Conservation (phyloP, 306 rosid genomes). For the Cucurbita moschata region DNA sequence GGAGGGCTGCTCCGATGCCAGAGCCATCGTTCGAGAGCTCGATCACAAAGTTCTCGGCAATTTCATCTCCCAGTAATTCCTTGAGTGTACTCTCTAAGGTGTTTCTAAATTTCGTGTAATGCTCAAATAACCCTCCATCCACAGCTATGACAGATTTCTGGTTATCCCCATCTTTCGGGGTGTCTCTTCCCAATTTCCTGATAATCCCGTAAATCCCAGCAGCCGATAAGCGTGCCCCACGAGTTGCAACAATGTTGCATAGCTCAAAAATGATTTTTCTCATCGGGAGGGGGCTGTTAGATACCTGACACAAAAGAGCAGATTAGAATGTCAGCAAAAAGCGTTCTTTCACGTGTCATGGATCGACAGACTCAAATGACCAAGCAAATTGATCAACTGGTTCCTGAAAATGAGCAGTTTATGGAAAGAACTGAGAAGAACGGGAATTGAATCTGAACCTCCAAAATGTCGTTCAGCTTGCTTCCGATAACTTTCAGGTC, state of each 20-base stretch:
- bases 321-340: not conserved
- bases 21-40: conserved; percentile 83
- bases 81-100: conserved; percentile 62
- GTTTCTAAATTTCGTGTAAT: conserved; percentile 54
- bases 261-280: conserved; percentile 47
- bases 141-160: conserved; percentile 66
- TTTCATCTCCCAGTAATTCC: conserved; percentile 71
- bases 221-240: conserved; percentile 82
- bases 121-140: conserved; percentile 93
- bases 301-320: conserved; percentile 28
- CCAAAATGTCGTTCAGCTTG: conserved; percentile 59
- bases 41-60: conserved; percentile 33
- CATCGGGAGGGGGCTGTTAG: conserved; percentile 53
- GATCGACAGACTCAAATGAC: not conserved
- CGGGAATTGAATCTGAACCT: conserved; percentile 26
- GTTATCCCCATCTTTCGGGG: conserved; percentile 42
- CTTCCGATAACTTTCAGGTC: conserved; percentile 66
- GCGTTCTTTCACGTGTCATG: not conserved
- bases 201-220: conserved; percentile 74
- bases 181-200: conserved; percentile 81
- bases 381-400: not conserved
- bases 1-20: conserved; percentile 86
- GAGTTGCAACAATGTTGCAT: conserved; percentile 66
- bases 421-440: not conserved
- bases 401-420: not conserved